These are phyloP conservation scores for Ustilago vetiveriae DNA, from an alignment of 1,284 basidiomycete species.

Conservation along the genomic window DNA sequence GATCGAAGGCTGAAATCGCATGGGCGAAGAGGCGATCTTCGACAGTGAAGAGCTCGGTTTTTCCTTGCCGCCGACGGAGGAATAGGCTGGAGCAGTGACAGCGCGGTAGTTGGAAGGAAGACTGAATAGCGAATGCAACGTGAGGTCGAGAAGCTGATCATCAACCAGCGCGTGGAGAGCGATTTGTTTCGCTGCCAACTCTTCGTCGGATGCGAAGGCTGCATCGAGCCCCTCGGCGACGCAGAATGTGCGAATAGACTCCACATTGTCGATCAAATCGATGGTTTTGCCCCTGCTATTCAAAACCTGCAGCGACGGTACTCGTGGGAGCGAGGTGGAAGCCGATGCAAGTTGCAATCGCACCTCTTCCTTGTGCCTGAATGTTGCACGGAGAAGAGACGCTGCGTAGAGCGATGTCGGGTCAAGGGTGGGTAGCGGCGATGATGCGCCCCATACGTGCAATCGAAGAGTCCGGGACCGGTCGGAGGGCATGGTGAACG, in stretches of 20 bases:
- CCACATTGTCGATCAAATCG: conserved; percentile 32
- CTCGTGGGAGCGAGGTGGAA: conserved; percentile 33
- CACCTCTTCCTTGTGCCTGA: not conserved
- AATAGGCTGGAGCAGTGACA: conserved; percentile 43
- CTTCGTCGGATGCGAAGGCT: conserved; percentile 1
- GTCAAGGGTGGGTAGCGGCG: conserved; percentile 49
- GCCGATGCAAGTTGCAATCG: conserved; percentile 35
- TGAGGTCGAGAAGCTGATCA: conserved; percentile 49
- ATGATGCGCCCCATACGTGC: conserved; percentile 34
- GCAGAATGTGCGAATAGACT: conserved; percentile 34
- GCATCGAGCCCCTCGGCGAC: conserved; percentile 27
- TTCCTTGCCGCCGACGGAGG: conserved; percentile 12
- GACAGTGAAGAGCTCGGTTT: not conserved
- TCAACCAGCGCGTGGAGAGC: conserved; percentile 53
- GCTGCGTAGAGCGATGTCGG: conserved; percentile 54
- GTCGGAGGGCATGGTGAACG: not conserved
- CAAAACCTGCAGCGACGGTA: conserved; percentile 47
- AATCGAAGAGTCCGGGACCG: conserved; percentile 16
- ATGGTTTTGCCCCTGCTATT: conserved; percentile 4
- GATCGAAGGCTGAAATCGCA: conserved; percentile 35
- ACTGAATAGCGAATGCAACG: conserved; percentile 55
- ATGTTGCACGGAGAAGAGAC: conserved; percentile 45
- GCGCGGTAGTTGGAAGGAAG: conserved; percentile 53
- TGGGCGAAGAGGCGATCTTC: conserved; percentile 16
- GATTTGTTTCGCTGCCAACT: conserved; percentile 9